Percentiles rank a stretch among this genome's conserved stretches.
Evolutionary conservation across 495 filamentous ascomycete species (phyloP).

Genomic region (Aspergillus steynii): DNA sequence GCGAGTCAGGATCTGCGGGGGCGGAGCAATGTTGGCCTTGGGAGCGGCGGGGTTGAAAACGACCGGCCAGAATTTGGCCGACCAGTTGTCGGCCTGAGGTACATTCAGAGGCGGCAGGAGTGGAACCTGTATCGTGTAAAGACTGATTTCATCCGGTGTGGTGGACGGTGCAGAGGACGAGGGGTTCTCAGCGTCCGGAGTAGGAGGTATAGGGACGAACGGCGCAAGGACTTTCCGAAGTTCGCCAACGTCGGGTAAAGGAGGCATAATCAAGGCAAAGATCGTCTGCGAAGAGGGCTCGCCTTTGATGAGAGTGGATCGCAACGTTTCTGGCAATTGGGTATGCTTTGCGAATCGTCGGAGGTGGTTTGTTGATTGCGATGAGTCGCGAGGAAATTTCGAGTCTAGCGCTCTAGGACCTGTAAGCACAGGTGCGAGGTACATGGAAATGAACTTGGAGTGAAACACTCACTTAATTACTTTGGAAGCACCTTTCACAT

Average conservation of each 20-base stretch:
- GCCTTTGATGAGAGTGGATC: constrained; percentile 26
- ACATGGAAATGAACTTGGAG: background rate
- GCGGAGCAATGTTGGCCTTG: constrained; percentile 38
- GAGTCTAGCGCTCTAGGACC: constrained; percentile 40
- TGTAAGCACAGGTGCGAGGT: background rate
- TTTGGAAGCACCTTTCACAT: constrained; percentile 44
- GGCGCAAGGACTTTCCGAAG: constrained; percentile 37
- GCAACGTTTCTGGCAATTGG: constrained; percentile 59
- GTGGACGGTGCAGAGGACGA: constrained; percentile 4
- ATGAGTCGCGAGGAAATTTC: constrained; percentile 54
- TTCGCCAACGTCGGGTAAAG: constrained; percentile 29
- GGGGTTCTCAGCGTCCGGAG: constrained; percentile 1
- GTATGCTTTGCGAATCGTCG: constrained; percentile 74
- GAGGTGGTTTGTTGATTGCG: constrained; percentile 71
- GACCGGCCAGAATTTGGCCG: constrained; percentile 78
- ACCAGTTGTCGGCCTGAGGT: constrained; percentile 76
- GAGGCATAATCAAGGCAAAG: constrained; percentile 41
- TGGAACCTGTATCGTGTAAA: constrained; percentile 64
- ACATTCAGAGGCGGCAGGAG: constrained; percentile 71
- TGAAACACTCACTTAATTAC: constrained; percentile 44
- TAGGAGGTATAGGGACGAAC: constrained; percentile 26
- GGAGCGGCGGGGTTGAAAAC: constrained; percentile 79
- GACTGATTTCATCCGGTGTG: constrained; percentile 35
- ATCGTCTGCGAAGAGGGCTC: constrained; percentile 30
- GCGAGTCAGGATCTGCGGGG: constrained; percentile 60